Evolutionary conservation across 2,329 filamentous ascomycete species (phyloP).

Genomic region (Fusarium caatingaense): DNA sequence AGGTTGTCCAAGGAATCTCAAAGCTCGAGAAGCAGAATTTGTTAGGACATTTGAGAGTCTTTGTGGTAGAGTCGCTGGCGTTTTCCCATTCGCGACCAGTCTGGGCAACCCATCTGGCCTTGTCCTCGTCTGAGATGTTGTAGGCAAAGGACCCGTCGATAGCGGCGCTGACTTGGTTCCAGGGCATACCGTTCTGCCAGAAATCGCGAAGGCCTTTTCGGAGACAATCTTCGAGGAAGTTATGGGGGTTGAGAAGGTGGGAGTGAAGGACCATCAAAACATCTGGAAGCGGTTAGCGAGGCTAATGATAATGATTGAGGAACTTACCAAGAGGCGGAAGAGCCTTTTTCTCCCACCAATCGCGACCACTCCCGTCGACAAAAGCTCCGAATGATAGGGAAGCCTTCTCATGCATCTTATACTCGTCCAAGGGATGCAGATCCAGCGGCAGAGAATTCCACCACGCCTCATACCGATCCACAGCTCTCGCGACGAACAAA

Average conservation of each 20-base stretch:
- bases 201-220: conserved; percentile 30
- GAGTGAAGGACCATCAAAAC: conserved; percentile 80
- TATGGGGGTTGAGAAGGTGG: conserved; percentile 76
- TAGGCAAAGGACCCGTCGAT: conserved; percentile 69
- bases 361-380: not conserved
- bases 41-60: conserved; percentile 58
- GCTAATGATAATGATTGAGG: not conserved
- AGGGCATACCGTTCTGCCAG: conserved; percentile 72
- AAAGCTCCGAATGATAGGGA: conserved; percentile 25
- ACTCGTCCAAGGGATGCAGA: conserved; percentile 11
- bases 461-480: conserved; percentile 72
- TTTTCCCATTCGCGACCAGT: conserved; percentile 68
- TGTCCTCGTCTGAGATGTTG: conserved; percentile 55
- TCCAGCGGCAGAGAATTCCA: conserved; percentile 52
- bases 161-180: conserved; percentile 64
- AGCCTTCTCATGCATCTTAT: conserved; percentile 1
- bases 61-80: conserved; percentile 57
- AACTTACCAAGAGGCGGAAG: conserved; percentile 39
- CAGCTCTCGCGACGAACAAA: conserved; percentile 71
- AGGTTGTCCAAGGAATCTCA: conserved; percentile 66
- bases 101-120: conserved; percentile 55
- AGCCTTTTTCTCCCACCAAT: conserved; percentile 30
- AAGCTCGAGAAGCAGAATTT: conserved; percentile 49
- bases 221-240: conserved; percentile 47
- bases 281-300: conserved; percentile 55